Base-by-base conservation (phyloP, 441 rosid species). In the Omphalea diandra region DNA sequence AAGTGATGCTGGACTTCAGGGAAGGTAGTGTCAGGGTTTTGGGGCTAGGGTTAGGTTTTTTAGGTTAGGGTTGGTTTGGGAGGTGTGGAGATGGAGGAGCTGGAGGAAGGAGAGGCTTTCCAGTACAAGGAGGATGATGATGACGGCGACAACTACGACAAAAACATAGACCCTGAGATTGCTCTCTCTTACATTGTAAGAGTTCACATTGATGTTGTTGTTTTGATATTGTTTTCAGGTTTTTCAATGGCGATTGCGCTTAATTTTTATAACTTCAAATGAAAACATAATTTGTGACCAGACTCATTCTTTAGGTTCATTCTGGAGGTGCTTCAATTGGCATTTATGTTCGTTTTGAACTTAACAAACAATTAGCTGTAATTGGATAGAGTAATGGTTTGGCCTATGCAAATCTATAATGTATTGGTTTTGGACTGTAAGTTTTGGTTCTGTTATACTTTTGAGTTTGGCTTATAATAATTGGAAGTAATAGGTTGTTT, bases 121-220 rank as follows among this genome's bases (percentile, higher is more conserved):
- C 65, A 26, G 75, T 50, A 71, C 72, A 41, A 47, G 63, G 77
- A 68, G 46, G 79, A 64, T 47, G 73, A 65, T n/a, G n/a, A n/a
- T n/a, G n/a, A n/a, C n/a, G n/a, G n/a, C n/a, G n/a, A n/a, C n/a
- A n/a, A n/a, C n/a, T n/a, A n/a, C 53, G 38, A 74, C 55, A 63
- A 69, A 76, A 74, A 74, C 60, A 65, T 82, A 52, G 81, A 87
- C 80, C 82, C 81, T 62, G 91, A 84, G 72, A 75, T 71, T 73
- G 75, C 68, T 66, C 76, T 84, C 70, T 83, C 91, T 63, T 87
- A 84, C 88, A 73, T 84, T 84, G 91, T 87, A 82, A 83, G 91
- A 58, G 70, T 73, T 80, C 46, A 27, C 63, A 60, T 26, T 65
- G 5, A 11, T 62, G 44, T 20, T 52, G 43, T 46, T 75, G 53